Conservation (phyloP, 129 eudicot species). For the Logfia minima region DNA sequence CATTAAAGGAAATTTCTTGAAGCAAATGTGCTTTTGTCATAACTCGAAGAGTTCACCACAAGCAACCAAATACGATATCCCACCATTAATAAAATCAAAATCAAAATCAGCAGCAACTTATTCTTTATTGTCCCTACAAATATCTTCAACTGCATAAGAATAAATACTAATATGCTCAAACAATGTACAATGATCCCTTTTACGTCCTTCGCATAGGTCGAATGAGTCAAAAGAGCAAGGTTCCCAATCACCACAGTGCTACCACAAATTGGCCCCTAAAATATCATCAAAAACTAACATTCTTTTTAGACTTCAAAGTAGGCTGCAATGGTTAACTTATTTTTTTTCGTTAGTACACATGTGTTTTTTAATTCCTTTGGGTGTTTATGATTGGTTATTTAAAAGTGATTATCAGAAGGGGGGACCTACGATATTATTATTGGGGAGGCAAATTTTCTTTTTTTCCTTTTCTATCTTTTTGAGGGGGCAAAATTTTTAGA, state of each 20-base stretch:
- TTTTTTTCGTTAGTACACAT: neutral
- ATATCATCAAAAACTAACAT: neutral
- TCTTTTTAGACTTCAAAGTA: neutral
- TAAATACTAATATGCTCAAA: slow-evolving; percentile 16
- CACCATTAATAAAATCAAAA: slow-evolving; percentile 25
- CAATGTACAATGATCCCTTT: slow-evolving; percentile 22
- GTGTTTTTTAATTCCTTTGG: neutral
- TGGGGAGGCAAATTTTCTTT: too few species aligned
- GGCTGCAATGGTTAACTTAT: neutral
- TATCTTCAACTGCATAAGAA: slow-evolving; percentile 7
- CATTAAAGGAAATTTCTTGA: slow-evolving; percentile 1
- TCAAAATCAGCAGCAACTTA: slow-evolving; percentile 14
- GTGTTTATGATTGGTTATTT: too few species aligned
- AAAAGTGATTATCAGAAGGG: too few species aligned
- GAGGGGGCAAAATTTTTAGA: too few species aligned
- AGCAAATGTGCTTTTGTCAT: slow-evolving; percentile 13
- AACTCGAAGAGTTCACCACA: slow-evolving; percentile 5
- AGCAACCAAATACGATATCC: slow-evolving; percentile 25
- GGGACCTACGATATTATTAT: too few species aligned
- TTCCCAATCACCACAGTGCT: slow-evolving; percentile 27
- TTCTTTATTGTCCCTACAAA: slow-evolving; percentile 12
- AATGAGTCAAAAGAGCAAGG: slow-evolving; percentile 29
- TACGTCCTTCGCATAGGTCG: slow-evolving; percentile 21
- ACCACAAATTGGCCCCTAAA: slow-evolving; percentile 26
- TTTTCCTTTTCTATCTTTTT: too few species aligned